Percentiles rank a stretch among this genome's conserved stretches.
Conservation (phyloP, 352 stramenopile species). For the Globisporangium megalacanthum region DNA sequence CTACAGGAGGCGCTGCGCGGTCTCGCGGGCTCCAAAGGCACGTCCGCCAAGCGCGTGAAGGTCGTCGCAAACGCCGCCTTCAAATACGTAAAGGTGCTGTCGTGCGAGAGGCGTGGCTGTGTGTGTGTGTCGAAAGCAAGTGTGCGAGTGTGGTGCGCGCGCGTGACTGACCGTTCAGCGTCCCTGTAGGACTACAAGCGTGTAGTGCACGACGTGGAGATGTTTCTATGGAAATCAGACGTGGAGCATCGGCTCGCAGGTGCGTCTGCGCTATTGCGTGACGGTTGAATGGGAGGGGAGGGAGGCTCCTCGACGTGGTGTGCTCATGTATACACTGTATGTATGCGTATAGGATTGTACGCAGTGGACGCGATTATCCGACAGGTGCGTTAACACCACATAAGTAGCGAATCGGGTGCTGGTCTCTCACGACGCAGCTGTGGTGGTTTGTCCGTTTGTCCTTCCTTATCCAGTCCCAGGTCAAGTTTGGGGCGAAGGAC, state of each 20-base stretch:
- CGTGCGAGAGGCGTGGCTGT: background rate
- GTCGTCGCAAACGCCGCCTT: conserved; percentile 60
- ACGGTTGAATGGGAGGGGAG: no score
- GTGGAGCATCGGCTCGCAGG: conserved; percentile 76
- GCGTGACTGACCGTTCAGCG: conserved; percentile 11
- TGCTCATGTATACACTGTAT: conserved; percentile 1
- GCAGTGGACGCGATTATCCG: conserved; percentile 81
- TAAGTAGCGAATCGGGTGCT: no score
- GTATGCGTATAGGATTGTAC: conserved; percentile 47
- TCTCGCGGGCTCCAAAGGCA: conserved; percentile 67
- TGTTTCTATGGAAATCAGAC: conserved; percentile 80
- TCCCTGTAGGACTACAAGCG: conserved; percentile 72
- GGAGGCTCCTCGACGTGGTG: background rate
- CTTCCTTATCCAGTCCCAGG: conserved; percentile 37
- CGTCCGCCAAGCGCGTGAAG: conserved; percentile 74
- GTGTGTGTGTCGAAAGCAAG: background rate
- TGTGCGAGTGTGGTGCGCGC: background rate
- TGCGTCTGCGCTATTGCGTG: conserved; percentile 11
- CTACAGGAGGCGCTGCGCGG: conserved; percentile 64
- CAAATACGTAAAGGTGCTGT: conserved; percentile 62
- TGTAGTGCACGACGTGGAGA: conserved; percentile 82
- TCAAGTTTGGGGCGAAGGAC: conserved; percentile 62
- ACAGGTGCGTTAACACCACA: conserved; percentile 26
- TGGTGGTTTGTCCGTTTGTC: background rate
- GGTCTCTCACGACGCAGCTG: no score